phyloP scores from a whole-genome alignment of 495 filamentous ascomycete species.

The Pyrenopolyporus hunteri region DNA sequence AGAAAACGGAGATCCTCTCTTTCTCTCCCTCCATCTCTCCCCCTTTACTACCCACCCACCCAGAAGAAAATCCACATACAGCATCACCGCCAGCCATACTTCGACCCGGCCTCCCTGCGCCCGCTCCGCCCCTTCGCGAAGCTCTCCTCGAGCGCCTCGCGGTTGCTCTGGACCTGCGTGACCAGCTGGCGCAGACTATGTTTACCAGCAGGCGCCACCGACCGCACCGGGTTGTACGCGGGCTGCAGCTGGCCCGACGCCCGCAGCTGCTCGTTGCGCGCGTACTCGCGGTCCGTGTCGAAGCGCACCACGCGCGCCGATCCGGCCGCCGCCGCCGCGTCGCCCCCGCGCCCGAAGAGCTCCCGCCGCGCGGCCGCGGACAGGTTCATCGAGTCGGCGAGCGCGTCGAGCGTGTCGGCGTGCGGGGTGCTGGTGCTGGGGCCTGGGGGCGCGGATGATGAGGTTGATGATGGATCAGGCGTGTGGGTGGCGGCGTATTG shows the following conservation, averaged over 20 bases:
- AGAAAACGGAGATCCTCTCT: no score
- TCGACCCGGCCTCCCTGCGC: slow-evolving; percentile 75
- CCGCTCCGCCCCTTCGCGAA: slow-evolving; percentile 78
- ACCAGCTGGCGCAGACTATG: slow-evolving; percentile 87
- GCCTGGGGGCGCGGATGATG: slow-evolving; percentile 30
- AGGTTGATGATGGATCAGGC: slow-evolving; percentile 14
- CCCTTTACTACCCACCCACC: neutral
- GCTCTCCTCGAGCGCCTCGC: slow-evolving; percentile 84
- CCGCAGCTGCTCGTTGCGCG: slow-evolving; percentile 76
- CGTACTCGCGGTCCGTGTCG: slow-evolving; percentile 86
- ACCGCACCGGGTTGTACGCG: slow-evolving; percentile 79
- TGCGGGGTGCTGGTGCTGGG: slow-evolving; percentile 11
- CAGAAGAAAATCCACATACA: neutral
- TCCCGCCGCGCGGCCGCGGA: slow-evolving; percentile 75
- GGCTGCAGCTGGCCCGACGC: slow-evolving; percentile 60
- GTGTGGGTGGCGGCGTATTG: slow-evolving; percentile 35
- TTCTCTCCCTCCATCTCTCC: neutral
- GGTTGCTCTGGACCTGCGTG: slow-evolving; percentile 76
- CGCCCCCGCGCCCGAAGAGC: slow-evolving; percentile 71
- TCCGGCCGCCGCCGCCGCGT: slow-evolving; percentile 38
- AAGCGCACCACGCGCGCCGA: slow-evolving; percentile 70
- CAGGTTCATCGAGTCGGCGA: slow-evolving; percentile 77
- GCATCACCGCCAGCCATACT: slow-evolving; percentile 79
- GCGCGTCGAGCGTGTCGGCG: slow-evolving; percentile 61
- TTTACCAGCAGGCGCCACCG: slow-evolving; percentile 81